Conservation (phyloP, 768 basidiomycete species). For the Phanerochaete sordida region DNA sequence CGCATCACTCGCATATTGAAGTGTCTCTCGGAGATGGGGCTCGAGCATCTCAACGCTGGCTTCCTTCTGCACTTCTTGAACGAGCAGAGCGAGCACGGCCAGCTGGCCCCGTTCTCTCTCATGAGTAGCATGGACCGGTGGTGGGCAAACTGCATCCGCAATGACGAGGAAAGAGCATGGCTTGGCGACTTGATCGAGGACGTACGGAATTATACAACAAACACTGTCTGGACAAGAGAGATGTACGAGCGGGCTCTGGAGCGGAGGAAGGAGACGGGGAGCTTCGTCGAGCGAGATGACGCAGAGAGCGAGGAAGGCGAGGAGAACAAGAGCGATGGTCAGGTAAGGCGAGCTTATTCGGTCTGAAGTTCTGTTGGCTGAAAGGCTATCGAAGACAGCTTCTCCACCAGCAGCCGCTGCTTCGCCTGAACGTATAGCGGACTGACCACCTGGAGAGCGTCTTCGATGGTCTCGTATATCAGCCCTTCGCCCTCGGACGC, state of each 20-base stretch:
- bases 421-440: constrained; percentile 46
- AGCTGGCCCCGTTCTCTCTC: constrained; percentile 47
- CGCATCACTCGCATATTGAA: constrained; percentile 77
- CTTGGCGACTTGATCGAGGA: constrained; percentile 46
- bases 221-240: constrained; percentile 51
- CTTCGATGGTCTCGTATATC: constrained; percentile 57
- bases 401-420: constrained; percentile 44
- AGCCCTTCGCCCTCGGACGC: constrained; percentile 15
- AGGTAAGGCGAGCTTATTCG: not conserved
- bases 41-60: constrained; percentile 60
- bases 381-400: constrained; percentile 40
- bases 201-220: constrained; percentile 41
- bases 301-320: not conserved
- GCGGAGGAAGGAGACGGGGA: constrained; percentile 36
- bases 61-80: constrained; percentile 67
- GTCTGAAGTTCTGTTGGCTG: not conserved
- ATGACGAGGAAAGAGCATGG: constrained; percentile 55
- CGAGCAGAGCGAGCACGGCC: constrained; percentile 59
- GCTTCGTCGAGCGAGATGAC: constrained; percentile 14
- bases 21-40: constrained; percentile 66
- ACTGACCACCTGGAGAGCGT: constrained; percentile 52
- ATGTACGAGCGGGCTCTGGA: constrained; percentile 50
- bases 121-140: constrained; percentile 68
- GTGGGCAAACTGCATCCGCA: constrained; percentile 74
- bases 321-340: too few relatives aligned